phyloP scores from a whole-genome alignment of 202 grass and related monocot genomes.

The Hordeum pubiflorum region DNA sequence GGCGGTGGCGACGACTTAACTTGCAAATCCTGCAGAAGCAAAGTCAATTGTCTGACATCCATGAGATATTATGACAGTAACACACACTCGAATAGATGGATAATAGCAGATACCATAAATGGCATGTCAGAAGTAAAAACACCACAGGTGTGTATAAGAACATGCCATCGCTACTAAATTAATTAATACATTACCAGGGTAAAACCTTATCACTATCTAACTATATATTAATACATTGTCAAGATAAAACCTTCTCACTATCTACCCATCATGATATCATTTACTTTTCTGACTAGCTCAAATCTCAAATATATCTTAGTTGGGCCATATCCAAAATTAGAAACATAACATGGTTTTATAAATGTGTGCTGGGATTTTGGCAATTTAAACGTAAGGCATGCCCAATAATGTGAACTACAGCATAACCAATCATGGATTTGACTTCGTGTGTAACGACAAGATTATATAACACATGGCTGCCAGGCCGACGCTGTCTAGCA shows the following conservation, averaged over 20 bases:
- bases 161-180: neutral
- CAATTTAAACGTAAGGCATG: neutral
- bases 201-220: neutral
- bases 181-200: too few species aligned
- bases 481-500: neutral
- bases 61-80: slow-evolving; percentile 8
- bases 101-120: neutral
- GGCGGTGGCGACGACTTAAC: slow-evolving; percentile 60
- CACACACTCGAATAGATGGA: neutral
- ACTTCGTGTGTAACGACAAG: neutral
- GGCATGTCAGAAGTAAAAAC: neutral
- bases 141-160: neutral
- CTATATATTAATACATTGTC: neutral
- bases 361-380: neutral
- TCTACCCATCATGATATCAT: neutral
- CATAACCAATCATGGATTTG: neutral
- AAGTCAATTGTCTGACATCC: neutral
- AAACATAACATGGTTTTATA: neutral
- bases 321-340: neutral
- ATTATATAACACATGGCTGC: neutral
- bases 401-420: neutral
- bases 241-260: neutral
- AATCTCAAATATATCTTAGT: neutral
- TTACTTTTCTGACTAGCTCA: neutral
- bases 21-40: slow-evolving; percentile 58